These are phyloP conservation scores for Diaporthe aspalathi DNA, from an alignment of 2,329 filamentous ascomycete species.

Conservation along the genomic window DNA sequence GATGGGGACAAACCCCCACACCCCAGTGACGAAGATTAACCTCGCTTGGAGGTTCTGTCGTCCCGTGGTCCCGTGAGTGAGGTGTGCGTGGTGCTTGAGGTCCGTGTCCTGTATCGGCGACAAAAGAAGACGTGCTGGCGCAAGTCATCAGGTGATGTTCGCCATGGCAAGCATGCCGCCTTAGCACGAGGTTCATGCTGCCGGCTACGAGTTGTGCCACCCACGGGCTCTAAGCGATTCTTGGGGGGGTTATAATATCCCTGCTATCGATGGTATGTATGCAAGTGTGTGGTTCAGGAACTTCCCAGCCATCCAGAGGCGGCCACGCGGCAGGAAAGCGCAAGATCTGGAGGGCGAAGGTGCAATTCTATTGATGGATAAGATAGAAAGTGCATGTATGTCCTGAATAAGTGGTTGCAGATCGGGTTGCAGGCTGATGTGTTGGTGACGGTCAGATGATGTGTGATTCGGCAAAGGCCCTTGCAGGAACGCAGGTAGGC, in stretches of 20 bases:
- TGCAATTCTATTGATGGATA: slow-evolving; percentile 3
- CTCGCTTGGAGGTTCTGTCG: not conserved
- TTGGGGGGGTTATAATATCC: not conserved
- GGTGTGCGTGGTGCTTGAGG: not conserved
- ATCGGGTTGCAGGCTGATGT: slow-evolving; percentile 33
- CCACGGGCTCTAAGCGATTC: slow-evolving; percentile 10
- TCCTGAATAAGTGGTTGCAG: slow-evolving; percentile 28
- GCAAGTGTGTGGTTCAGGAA: slow-evolving; percentile 21
- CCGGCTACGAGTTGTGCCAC: slow-evolving; percentile 4
- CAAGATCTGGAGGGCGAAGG: not conserved
- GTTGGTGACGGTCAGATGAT: slow-evolving; percentile 30
- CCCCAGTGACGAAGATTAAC: not conserved
- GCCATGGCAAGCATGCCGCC: not conserved
- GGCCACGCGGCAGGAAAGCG: slow-evolving; percentile 9
- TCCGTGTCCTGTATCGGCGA: not conserved
- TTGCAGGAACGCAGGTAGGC: not conserved
- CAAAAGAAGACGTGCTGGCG: not conserved
- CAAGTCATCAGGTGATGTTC: slow-evolving; percentile 16
- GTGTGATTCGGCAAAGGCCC: slow-evolving; percentile 15
- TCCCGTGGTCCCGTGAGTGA: slow-evolving; percentile 7
- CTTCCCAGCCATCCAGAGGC: not conserved
- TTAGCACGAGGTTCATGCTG: slow-evolving; percentile 7
- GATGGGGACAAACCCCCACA: slow-evolving; percentile 15
- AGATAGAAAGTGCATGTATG: slow-evolving; percentile 13
- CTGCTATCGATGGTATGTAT: not conserved